Conservation (phyloP, 768 basidiomycete species). For the Amanita jacksonii region DNA sequence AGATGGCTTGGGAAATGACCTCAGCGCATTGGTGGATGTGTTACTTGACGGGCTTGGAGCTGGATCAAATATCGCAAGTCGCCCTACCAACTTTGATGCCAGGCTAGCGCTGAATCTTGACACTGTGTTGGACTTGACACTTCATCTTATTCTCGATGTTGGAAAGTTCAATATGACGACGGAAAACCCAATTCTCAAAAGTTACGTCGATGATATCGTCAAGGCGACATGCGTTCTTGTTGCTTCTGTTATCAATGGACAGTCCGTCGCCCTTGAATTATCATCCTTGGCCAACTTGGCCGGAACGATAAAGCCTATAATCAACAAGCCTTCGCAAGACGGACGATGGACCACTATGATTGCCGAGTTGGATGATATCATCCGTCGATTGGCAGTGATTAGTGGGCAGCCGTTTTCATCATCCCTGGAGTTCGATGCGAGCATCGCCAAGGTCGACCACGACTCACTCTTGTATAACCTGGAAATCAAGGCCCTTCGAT, state of each 20-base stretch:
- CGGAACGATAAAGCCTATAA: conserved; percentile 1
- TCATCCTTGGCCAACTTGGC: not conserved
- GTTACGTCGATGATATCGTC: conserved; percentile 10
- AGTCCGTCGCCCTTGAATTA: conserved; percentile 6
- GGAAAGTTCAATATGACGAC: not conserved
- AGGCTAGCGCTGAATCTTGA: conserved; percentile 9
- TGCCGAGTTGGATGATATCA: conserved; percentile 4
- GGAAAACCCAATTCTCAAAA: not conserved
- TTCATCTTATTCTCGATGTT: conserved; percentile 7
- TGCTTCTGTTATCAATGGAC: conserved; percentile 7
- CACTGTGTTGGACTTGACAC: conserved; percentile 1
- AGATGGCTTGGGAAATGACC: conserved; percentile 14
- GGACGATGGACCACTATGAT: not conserved
- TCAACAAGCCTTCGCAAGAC: too few relatives aligned
- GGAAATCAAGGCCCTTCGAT: conserved; percentile 1
- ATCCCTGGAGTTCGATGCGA: too few relatives aligned
- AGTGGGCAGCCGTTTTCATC: not conserved
- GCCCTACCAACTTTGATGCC: not conserved
- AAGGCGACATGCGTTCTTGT: conserved; percentile 11
- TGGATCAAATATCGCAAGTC: conserved; percentile 12
- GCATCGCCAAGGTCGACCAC: too few relatives aligned
- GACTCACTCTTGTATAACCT: not conserved
- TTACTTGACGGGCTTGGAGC: conserved; percentile 16
- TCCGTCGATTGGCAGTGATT: not conserved
- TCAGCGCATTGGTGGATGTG: conserved; percentile 13